Conservation (phyloP, 2,329 filamentous ascomycete genomes). For the Penicillium sp. region DNA sequence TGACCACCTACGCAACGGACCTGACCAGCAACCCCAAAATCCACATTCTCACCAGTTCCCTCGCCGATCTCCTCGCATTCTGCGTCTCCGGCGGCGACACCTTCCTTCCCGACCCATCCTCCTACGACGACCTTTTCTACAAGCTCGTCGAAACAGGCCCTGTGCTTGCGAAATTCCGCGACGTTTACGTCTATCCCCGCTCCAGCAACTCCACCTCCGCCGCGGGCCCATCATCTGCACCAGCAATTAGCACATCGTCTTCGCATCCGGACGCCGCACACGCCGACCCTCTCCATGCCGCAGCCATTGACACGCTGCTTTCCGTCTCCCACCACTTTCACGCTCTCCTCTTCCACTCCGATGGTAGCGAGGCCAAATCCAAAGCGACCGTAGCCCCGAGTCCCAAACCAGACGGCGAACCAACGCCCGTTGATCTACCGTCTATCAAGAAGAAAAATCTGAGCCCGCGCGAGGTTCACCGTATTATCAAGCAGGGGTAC, state of each 20-base stretch:
- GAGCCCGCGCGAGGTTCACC: slow-evolving; percentile 75
- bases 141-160: slow-evolving; percentile 92
- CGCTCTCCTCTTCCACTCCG: slow-evolving; percentile 57
- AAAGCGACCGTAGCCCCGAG: slow-evolving; percentile 8
- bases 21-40: slow-evolving; percentile 64
- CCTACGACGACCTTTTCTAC: slow-evolving; percentile 97
- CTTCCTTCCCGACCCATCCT: slow-evolving; percentile 78
- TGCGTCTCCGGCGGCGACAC: slow-evolving; percentile 81
- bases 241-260: not conserved
- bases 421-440: slow-evolving; percentile 26
- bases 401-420: slow-evolving; percentile 21
- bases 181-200: too few relatives aligned
- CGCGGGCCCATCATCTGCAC: slow-evolving; percentile 11
- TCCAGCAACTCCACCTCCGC: slow-evolving; percentile 28
- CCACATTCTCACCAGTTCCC: slow-evolving; percentile 65
- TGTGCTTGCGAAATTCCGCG: slow-evolving; percentile 71
- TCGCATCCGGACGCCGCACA: slow-evolving; percentile 6
- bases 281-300: slow-evolving; percentile 41
- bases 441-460: slow-evolving; percentile 56
- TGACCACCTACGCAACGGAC: slow-evolving; percentile 78
- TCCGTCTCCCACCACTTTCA: slow-evolving; percentile 78
- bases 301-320: slow-evolving; percentile 77
- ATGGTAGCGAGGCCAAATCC: slow-evolving; percentile 44
- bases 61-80: slow-evolving; percentile 77
- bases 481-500: slow-evolving; percentile 93